Evolutionary conservation across 495 filamentous ascomycete genomes (phyloP), one percentile per base, ranked within the genome.

Genomic region (Bombardia bombarda): DNA sequence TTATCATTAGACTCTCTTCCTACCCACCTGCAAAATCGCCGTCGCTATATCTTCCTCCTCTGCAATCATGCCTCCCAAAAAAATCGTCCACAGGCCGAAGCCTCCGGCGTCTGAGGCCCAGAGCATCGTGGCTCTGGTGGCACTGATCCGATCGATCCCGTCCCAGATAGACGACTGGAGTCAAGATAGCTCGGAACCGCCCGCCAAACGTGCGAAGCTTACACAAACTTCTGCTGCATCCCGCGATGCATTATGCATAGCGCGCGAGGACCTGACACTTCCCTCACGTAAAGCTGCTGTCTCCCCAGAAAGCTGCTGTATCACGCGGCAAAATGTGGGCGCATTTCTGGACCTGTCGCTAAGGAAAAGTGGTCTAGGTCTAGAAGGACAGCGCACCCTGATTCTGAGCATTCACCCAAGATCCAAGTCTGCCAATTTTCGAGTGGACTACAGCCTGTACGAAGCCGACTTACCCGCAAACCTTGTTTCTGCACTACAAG

Each of bases 181-280:
- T 7, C 20, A 20, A 17, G 28, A 40, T n/a, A 2, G 20, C 0
- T 4, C n/a, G 3, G 30, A 41, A 28, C 49, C 32, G 5, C 47
- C 54, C 2, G 18, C 40, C 4, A 62, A 62, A 42, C 54, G 59
- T 6, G 14, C 34, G 28, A 60, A 44, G 28, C n/a, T n/a, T n/a
- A n/a, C n/a, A n/a, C n/a, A n/a, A n/a, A n/a, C n/a, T n/a, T 46
- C 41, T 10, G 7, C 25, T 7, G 32, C 12, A 14, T 9, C 20
- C 14, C n/a, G 24, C 9, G 42, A 45, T 24, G 38, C 46, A 1
- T 49, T 62, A n/a, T 53, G 49, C 21, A 43, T 62, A 12, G 58
- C 47, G 6, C 56, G 52, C 13, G 41, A 60, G 32, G 21, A 36
- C 7, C 16, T 60, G 4, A 43, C 23, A 17, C 42, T 55, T 18